phyloP scores from a whole-genome alignment of 768 basidiomycete genomes.

The Boletus rubroflammeus region DNA sequence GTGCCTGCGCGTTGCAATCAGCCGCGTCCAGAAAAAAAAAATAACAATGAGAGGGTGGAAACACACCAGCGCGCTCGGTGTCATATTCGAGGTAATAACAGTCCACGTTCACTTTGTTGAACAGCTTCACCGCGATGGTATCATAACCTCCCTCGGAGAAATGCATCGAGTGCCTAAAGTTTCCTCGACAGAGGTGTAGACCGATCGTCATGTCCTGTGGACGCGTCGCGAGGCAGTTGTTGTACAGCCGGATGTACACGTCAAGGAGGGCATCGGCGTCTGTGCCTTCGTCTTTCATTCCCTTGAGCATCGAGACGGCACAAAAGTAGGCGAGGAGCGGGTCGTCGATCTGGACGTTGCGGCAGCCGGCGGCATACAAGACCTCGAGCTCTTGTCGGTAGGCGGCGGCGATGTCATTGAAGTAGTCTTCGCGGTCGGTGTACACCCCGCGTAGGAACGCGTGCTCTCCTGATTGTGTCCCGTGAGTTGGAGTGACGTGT shows the following conservation, averaged over 20 bases:
- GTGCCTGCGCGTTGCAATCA: conserved; percentile 10
- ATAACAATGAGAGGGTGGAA: accelerated
- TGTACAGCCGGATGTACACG: conserved; percentile 47
- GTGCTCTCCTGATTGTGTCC: conserved; percentile 17
- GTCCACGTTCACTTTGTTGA: conserved; percentile 43
- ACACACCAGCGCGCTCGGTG: conserved; percentile 42
- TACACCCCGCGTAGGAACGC: conserved; percentile 21
- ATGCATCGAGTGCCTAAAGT: conserved; percentile 31
- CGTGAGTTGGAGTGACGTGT: not conserved
- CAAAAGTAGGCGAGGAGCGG: conserved; percentile 63
- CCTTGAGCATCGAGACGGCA: conserved; percentile 48
- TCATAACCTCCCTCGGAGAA: conserved; percentile 48
- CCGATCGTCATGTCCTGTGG: conserved; percentile 40
- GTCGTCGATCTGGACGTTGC: conserved; percentile 46
- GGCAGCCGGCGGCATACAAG: conserved; percentile 42
- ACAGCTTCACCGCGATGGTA: conserved; percentile 42
- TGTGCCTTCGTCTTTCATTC: conserved; percentile 56
- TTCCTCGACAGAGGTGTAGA: conserved; percentile 44
- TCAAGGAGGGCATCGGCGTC: conserved; percentile 65
- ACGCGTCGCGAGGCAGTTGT: conserved; percentile 35
- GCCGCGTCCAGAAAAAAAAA: not conserved
- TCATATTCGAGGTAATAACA: conserved; percentile 48
- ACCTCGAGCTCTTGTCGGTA: conserved; percentile 44
- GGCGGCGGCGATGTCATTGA: conserved; percentile 45
- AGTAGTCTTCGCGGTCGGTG: conserved; percentile 38